These are phyloP conservation scores for Pythium myriotylum DNA, from an alignment of 352 stramenopile genomes.

Conservation along the genomic window DNA sequence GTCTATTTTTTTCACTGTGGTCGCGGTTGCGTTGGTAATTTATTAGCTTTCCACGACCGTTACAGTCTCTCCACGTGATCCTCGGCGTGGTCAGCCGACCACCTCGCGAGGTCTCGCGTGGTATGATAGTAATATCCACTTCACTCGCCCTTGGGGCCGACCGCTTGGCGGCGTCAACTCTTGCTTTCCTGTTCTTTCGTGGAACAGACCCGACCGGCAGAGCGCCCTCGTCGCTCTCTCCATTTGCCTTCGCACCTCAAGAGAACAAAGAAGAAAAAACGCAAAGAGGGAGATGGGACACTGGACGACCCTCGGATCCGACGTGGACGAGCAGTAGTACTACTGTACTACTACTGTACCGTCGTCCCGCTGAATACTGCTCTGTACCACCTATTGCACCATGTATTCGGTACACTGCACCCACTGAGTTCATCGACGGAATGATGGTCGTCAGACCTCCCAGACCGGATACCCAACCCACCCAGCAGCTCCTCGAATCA, in stretches of 20 bases:
- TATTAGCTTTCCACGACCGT: constrained; percentile 1
- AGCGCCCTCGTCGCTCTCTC: too few relatives aligned
- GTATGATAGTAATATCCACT: too few relatives aligned
- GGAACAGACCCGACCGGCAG: too few relatives aligned
- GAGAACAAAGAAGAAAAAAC: constrained; percentile 6
- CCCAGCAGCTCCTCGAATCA: not conserved
- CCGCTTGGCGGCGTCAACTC: too few relatives aligned
- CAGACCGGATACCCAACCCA: constrained; percentile 6
- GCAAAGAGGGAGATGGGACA: not conserved
- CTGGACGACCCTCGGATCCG: not conserved
- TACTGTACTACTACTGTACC: too few relatives aligned
- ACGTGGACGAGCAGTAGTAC: too few relatives aligned
- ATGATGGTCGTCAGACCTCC: too few relatives aligned
- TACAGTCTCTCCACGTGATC: not conserved
- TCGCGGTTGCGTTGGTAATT: constrained; percentile 8
- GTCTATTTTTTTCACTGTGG: not conserved
- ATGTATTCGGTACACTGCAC: constrained; percentile 6
- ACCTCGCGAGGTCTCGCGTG: too few relatives aligned
- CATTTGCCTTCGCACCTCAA: too few relatives aligned
- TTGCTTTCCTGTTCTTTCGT: too few relatives aligned
- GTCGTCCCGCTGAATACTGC: too few relatives aligned
- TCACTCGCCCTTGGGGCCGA: too few relatives aligned
- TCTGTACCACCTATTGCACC: not conserved
- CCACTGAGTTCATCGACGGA: not conserved
- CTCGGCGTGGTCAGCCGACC: not conserved